phyloP scores from a whole-genome alignment of 31 red algal genomes.

The Bonnemaisonia californica region DNA sequence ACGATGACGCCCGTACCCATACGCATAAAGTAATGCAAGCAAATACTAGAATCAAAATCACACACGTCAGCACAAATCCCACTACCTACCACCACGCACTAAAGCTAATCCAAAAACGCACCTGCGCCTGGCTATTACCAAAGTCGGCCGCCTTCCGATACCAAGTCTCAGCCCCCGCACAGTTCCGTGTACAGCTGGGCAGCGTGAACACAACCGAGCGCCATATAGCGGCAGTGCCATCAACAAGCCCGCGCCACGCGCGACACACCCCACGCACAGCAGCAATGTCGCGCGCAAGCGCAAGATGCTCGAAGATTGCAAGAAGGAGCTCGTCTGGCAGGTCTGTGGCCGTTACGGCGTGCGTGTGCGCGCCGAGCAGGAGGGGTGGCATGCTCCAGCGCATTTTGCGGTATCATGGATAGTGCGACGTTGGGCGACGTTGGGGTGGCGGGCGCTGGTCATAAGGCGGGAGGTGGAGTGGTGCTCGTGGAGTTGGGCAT shows the following conservation, averaged over 20 bases:
- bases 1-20: conserved; percentile 32
- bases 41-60: conserved; percentile 54
- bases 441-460: no score
- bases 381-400: no score
- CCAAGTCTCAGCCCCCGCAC: conserved; percentile 56
- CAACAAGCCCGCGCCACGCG: conserved; percentile 54
- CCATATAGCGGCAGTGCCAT: conserved; percentile 52
- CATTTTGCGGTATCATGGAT: no score
- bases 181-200: conserved; percentile 28
- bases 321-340: conserved; percentile 71
- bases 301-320: conserved; percentile 55
- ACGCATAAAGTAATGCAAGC: conserved; percentile 60
- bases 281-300: conserved; percentile 51
- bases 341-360: not conserved
- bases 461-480: no score
- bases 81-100: no score
- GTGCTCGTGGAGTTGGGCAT: no score
- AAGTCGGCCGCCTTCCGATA: conserved; percentile 68
- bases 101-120: conserved; percentile 20
- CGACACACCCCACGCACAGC: conserved; percentile 57
- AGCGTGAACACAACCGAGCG: conserved; percentile 59
- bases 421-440: no score
- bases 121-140: conserved; percentile 73
- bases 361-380: not conserved
- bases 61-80: no score